Evolutionary conservation across 257 asterid genomes (phyloP), one percentile per base, ranked within the genome.

Genomic region (Striga asiatica): DNA sequence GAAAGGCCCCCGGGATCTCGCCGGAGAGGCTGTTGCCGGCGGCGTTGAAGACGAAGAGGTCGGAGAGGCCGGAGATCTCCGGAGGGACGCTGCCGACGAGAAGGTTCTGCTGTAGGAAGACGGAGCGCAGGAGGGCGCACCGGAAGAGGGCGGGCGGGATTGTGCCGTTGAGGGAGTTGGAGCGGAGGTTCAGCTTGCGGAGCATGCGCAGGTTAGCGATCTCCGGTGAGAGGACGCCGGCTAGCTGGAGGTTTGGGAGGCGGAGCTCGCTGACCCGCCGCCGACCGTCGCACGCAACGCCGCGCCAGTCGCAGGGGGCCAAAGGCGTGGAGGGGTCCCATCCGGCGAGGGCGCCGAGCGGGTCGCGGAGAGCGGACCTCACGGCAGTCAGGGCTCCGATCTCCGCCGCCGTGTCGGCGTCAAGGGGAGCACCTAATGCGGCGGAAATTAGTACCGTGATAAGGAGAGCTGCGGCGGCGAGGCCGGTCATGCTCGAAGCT

Each of bases 271-370:
- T 73, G 3, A 83, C 89, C 18, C 60, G 73, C 4, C 57, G 75
- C 7, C 60, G 60, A 21, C 54, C 17, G 32, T 49, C 29, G 57
- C 94, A 83, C 3, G 53, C 53, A 9, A 83, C 76, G 4, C 94
- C 94, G 18, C 79, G 77, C 94, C 94, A 83, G 71, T 83, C 87
- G 69, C 94, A 83, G 3, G 94, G 94, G 47, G 87, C 80, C 3
- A 69, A 64, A 4, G 81, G 78, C 17, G 89, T 62, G 6, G 82
- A 71, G 0, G 80, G 54, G 54, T 56, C 72, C 94, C 94, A 83
- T 12, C 70, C 70, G 56, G 6, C 12, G 19, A 83, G 82, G 9
- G 67, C 74, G 19, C 71, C 74, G 12, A 76, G 71, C 6, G 94
- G 94, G 76, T 83, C 94, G 8, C 49, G 65, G 8, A 83, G 63